These are phyloP conservation scores for Mrakia blollopis DNA, from an alignment of 768 basidiomycete genomes.

Conservation along the genomic window DNA sequence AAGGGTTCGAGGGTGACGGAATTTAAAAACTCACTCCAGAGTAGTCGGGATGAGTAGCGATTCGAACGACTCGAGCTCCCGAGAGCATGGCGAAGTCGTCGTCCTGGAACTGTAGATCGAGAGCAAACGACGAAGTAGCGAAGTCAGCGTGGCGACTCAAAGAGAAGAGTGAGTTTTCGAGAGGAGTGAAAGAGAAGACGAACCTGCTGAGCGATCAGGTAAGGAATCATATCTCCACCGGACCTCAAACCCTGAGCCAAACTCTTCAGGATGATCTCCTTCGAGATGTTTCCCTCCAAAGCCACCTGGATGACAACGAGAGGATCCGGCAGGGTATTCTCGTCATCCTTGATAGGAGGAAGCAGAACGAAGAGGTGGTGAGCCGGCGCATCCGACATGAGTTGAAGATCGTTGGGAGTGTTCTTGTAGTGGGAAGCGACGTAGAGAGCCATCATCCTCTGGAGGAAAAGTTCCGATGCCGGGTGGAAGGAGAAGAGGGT, in stretches of 20 bases:
- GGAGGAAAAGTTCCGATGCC: constrained; percentile 93
- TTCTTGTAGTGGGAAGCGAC: constrained; percentile 99
- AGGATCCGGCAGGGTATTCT: constrained; percentile 79
- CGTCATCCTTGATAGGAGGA: constrained; percentile 85
- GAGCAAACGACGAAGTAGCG: too few species aligned
- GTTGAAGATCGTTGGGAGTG: constrained; percentile 96
- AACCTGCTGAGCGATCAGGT: constrained; percentile 76
- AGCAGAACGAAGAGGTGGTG: constrained; percentile 94
- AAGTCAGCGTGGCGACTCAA: background rate
- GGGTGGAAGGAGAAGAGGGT: constrained; percentile 96
- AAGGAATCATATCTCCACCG: constrained; percentile 96
- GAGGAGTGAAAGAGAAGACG: constrained; percentile 21
- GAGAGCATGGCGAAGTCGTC: constrained; percentile 84
- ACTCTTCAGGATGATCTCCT: constrained; percentile 77
- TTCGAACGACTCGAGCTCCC: constrained; percentile 83
- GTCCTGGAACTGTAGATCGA: constrained; percentile 81
- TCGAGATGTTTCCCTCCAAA: constrained; percentile 86
- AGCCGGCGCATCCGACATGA: constrained; percentile 92
- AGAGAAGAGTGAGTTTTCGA: background rate
- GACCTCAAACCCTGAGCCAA: constrained; percentile 75
- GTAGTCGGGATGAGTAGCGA: constrained; percentile 95
- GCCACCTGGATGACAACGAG: constrained; percentile 85
- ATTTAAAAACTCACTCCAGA: constrained; percentile 61
- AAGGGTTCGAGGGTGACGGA: too few species aligned
- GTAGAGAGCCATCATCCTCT: constrained; percentile 96